Evolutionary conservation across 306 rosid species (phyloP).

Genomic region (Citrullus mucosospermus): DNA sequence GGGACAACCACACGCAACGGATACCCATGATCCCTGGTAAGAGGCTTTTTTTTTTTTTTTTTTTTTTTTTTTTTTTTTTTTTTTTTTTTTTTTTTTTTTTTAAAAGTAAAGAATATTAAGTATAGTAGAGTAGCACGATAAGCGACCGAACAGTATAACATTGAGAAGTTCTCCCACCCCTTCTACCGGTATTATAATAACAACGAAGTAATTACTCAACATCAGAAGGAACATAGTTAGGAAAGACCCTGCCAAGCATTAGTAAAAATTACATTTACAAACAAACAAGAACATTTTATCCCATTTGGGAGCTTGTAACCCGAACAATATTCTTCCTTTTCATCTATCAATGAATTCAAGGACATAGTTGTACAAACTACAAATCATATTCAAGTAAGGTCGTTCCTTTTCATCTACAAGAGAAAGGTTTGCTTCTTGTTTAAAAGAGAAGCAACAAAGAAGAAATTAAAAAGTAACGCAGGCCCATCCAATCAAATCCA

Average conservation of each 20-base stretch:
- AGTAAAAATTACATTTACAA: not conserved
- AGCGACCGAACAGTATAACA: not conserved
- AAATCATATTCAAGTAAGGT: too few relatives aligned
- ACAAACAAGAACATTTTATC: not conserved
- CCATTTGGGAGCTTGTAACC: too few relatives aligned
- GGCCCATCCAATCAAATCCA: not conserved
- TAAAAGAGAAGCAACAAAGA: too few relatives aligned
- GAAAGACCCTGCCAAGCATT: not conserved
- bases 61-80: too few relatives aligned
- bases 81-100: too few relatives aligned
- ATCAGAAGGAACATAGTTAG: not conserved
- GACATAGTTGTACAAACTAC: too few relatives aligned
- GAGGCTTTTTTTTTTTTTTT: slow-evolving; percentile 26
- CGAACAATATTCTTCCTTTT: too few relatives aligned
- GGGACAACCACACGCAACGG: slow-evolving; percentile 87
- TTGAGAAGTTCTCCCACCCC: not conserved
- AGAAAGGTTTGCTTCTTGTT: too few relatives aligned
- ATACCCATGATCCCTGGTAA: slow-evolving; percentile 92
- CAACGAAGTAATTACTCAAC: not conserved
- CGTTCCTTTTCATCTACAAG: too few relatives aligned
- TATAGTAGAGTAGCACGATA: not conserved
- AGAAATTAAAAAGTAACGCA: not conserved
- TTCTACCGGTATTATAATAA: not conserved
- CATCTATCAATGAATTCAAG: too few relatives aligned
- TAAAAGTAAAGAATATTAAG: slow-evolving; percentile 2